Evolutionary conservation across 768 basidiomycete genomes (phyloP).

Genomic region (Omphalotus guepiniiformis): DNA sequence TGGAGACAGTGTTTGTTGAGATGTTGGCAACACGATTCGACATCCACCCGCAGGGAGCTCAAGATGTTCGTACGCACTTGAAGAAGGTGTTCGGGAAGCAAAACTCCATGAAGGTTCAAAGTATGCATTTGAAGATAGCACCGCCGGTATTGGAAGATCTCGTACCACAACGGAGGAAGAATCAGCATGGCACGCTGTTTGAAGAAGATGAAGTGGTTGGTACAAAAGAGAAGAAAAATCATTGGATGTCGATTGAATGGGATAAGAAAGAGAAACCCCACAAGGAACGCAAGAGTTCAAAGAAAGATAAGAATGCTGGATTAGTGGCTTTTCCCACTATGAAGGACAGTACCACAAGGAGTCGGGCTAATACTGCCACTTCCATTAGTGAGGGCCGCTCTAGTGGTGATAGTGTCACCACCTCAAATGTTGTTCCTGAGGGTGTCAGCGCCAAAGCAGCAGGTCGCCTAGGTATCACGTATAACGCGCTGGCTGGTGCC

Average conservation of each 20-base stretch:
- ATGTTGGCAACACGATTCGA: slow-evolving; percentile 54
- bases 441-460: slow-evolving; percentile 32
- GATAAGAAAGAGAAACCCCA: slow-evolving; percentile 27
- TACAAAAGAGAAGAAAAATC: slow-evolving; percentile 19
- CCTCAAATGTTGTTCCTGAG: slow-evolving; percentile 22
- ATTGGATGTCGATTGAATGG: slow-evolving; percentile 36
- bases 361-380: not conserved
- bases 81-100: slow-evolving; percentile 48
- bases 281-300: slow-evolving; percentile 22
- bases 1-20: slow-evolving; percentile 56
- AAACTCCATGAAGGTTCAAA: slow-evolving; percentile 37
- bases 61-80: slow-evolving; percentile 43
- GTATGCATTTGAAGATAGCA: slow-evolving; percentile 55
- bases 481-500: slow-evolving; percentile 10
- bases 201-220: slow-evolving; percentile 28
- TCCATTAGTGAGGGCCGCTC: slow-evolving; percentile 10
- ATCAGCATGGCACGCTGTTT: slow-evolving; percentile 16
- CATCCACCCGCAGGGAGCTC: slow-evolving; percentile 48
- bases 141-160: slow-evolving; percentile 29
- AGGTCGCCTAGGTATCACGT: slow-evolving; percentile 30
- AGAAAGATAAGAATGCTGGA: slow-evolving; percentile 17
- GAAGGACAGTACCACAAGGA: slow-evolving; percentile 16
- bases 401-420: slow-evolving; percentile 20
- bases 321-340: slow-evolving; percentile 12
- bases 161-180: slow-evolving; percentile 12